phyloP scores from a whole-genome alignment of 306 rosid genomes.

The Glycyrrhiza uralensis region DNA sequence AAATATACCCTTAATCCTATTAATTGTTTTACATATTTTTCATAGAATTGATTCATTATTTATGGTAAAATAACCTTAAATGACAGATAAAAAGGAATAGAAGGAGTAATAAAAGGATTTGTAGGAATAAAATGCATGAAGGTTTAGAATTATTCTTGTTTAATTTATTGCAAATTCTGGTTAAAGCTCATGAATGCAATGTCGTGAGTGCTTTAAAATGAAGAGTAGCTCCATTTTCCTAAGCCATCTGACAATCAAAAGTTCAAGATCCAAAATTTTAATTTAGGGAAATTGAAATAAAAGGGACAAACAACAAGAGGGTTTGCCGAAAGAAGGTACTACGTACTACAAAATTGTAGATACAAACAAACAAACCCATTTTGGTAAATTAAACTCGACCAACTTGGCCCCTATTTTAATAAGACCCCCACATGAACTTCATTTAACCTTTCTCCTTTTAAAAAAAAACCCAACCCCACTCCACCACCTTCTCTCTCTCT shows the following conservation, averaged over 20 bases:
- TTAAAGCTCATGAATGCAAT: background rate
- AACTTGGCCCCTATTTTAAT: slow-evolving; percentile 36
- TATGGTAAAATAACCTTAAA: too few species aligned
- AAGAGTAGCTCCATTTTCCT: background rate
- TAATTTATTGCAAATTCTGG: background rate
- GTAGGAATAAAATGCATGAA: too few species aligned
- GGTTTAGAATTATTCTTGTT: too few species aligned
- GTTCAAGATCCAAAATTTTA: background rate
- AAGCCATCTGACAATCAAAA: background rate
- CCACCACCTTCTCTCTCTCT: background rate
- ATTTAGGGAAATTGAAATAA: background rate
- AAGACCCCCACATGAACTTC: slow-evolving; percentile 41
- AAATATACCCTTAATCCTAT: too few species aligned
- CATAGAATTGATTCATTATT: too few species aligned
- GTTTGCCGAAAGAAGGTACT: background rate
- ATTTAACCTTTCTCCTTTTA: slow-evolving; percentile 6
- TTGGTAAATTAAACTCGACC: slow-evolving; percentile 29
- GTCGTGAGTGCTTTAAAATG: background rate
- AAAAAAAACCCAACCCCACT: slow-evolving; percentile 26
- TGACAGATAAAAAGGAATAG: too few species aligned
- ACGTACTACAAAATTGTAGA: background rate
- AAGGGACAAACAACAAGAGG: background rate
- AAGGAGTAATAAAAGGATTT: too few species aligned
- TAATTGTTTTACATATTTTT: too few species aligned
- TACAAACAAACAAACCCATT: background rate